Evolutionary conservation across 192 early-diverging fungal genomes (phyloP).

Genomic region (Backusella australiensis): DNA sequence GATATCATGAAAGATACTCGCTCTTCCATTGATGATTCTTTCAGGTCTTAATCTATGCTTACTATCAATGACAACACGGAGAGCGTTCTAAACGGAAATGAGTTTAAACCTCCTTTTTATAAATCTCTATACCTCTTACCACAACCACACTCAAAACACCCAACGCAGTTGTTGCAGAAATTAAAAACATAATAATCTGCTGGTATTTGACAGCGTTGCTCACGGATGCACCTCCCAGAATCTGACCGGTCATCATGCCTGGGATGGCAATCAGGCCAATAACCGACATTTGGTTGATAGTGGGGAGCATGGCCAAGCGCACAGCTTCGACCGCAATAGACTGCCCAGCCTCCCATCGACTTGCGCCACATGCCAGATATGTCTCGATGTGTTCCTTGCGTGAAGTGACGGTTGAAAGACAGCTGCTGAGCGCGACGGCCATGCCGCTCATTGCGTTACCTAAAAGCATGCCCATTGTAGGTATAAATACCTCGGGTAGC

Average conservation of each 20-base stretch:
- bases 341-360: conserved; percentile 79
- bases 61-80: conserved; percentile 16
- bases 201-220: conserved; percentile 77
- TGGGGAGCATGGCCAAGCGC: conserved; percentile 71
- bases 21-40: conserved; percentile 10
- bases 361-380: conserved; percentile 72
- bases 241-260: conserved; percentile 87
- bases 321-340: conserved; percentile 72
- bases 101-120: too few relatives aligned
- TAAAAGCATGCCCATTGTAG: conserved; percentile 89
- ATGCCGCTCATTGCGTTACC: conserved; percentile 78
- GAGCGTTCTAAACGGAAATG: not conserved
- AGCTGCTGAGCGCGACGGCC: conserved; percentile 62
- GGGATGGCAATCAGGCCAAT: conserved; percentile 87
- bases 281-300: conserved; percentile 81
- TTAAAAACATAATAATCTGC: conserved; percentile 86
- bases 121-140: conserved; percentile 28
- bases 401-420: conserved; percentile 52
- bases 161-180: conserved; percentile 67
- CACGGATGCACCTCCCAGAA: conserved; percentile 81
- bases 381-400: conserved; percentile 32
- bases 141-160: conserved; percentile 49
- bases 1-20: conserved; percentile 18
- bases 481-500: conserved; percentile 75
- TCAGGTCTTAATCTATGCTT: conserved; percentile 24